Evolutionary conservation across 2,329 filamentous ascomycete species (phyloP).

Genomic region (Dactylonectria estremocensis): DNA sequence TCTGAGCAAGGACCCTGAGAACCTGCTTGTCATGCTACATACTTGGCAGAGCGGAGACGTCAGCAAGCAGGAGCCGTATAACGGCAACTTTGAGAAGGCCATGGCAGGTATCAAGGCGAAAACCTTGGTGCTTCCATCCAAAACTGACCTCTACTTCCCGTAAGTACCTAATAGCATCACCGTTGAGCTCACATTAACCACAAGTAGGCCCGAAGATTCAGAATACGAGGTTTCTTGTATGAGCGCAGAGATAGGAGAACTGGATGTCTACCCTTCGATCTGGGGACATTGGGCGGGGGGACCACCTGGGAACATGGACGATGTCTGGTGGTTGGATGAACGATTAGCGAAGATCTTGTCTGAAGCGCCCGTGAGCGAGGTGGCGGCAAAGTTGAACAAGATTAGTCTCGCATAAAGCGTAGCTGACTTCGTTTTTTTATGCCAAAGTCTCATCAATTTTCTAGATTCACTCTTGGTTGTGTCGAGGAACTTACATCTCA

Average conservation of each 20-base stretch:
- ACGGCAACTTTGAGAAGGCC: slow-evolving; percentile 75
- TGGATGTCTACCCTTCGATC: slow-evolving; percentile 58
- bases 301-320: slow-evolving; percentile 79
- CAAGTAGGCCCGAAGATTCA: slow-evolving; percentile 76
- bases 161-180: slow-evolving; percentile 15
- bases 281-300: slow-evolving; percentile 74
- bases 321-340: slow-evolving; percentile 80
- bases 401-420: background rate
- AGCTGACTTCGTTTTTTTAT: no score
- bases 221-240: slow-evolving; percentile 77
- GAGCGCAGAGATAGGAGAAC: slow-evolving; percentile 51
- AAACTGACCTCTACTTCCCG: slow-evolving; percentile 87
- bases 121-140: slow-evolving; percentile 77
- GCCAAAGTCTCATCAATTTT: no score
- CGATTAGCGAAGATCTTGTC: slow-evolving; percentile 38
- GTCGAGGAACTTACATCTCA: no score
- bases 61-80: slow-evolving; percentile 78
- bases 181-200: background rate
- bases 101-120: slow-evolving; percentile 81
- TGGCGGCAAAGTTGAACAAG: slow-evolving; percentile 4
- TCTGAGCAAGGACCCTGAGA: slow-evolving; percentile 81
- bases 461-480: no score
- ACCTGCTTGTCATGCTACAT: slow-evolving; percentile 81
- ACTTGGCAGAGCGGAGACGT: slow-evolving; percentile 85
- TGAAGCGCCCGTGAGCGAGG: slow-evolving; percentile 10